Percentiles rank a stretch among this genome's conserved stretches.
Conservation (phyloP, 805 yeast species). For the Lachancea kluyveri region DNA sequence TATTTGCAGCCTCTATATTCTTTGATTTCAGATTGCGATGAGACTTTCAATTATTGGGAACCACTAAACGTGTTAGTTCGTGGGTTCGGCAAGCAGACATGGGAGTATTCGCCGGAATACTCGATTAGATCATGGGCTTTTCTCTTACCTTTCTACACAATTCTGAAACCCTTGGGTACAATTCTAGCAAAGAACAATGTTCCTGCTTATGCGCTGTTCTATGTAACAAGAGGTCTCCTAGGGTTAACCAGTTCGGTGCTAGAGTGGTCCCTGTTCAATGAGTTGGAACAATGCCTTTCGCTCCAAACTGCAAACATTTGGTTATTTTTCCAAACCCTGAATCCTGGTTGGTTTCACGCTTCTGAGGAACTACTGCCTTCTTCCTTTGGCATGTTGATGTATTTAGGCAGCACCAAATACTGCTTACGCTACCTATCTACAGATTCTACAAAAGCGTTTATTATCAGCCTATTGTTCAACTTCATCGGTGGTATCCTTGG, state of each 20-base stretch:
- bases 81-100: slow-evolving; percentile 87
- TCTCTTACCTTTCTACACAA: slow-evolving; percentile 39
- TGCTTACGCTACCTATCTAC: slow-evolving; percentile 24
- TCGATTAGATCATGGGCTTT: slow-evolving; percentile 86
- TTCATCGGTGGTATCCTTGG: slow-evolving; percentile 72
- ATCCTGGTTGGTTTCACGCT: slow-evolving; percentile 87
- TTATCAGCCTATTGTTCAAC: slow-evolving; percentile 23
- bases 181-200: slow-evolving; percentile 22
- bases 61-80: slow-evolving; percentile 74
- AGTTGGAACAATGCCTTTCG: slow-evolving; percentile 20
- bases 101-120: slow-evolving; percentile 92
- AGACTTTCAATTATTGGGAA: slow-evolving; percentile 90
- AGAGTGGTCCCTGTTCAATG: slow-evolving; percentile 40
- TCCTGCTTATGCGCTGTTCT: slow-evolving; percentile 22
- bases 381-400: slow-evolving; percentile 56
- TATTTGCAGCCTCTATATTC: slow-evolving; percentile 39
- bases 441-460: slow-evolving; percentile 18
- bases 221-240: slow-evolving; percentile 20
- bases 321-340: slow-evolving; percentile 50
- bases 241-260: slow-evolving; percentile 21
- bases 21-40: slow-evolving; percentile 89
- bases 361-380: slow-evolving; percentile 83
- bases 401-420: slow-evolving; percentile 29
- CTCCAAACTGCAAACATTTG: slow-evolving; percentile 47
- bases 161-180: slow-evolving; percentile 20